Evolutionary conservation across 306 rosid species (phyloP).

Genomic region (Rubus idaeus): DNA sequence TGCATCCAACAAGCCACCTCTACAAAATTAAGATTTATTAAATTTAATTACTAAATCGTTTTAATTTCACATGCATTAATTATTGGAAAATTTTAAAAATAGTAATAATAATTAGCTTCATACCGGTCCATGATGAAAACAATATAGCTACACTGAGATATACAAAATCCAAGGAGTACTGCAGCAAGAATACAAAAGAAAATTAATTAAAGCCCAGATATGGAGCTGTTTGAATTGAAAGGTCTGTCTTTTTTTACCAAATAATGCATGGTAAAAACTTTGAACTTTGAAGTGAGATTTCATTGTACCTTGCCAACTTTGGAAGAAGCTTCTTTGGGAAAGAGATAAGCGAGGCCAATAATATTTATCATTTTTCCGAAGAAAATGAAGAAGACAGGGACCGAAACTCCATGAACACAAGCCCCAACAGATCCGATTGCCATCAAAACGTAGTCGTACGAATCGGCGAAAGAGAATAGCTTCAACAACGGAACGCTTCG

Average conservation of each 20-base stretch:
- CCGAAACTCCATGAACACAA: constrained; percentile 84
- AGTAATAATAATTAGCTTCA: background rate
- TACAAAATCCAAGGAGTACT: constrained; percentile 92
- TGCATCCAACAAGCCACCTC: constrained; percentile 99
- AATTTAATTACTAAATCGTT: background rate
- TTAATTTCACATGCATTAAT: background rate
- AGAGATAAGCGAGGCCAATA: constrained; percentile 89
- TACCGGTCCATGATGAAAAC: constrained; percentile 97
- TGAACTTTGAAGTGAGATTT: background rate
- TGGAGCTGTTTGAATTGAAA: background rate
- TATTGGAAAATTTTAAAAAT: background rate
- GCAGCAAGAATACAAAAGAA: constrained; percentile 33
- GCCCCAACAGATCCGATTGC: constrained; percentile 78
- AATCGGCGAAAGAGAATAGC: constrained; percentile 77
- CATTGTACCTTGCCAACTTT: constrained; percentile 77
- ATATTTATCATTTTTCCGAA: constrained; percentile 84
- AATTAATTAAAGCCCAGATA: background rate
- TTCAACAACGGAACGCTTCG: constrained; percentile 57
- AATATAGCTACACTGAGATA: constrained; percentile 79
- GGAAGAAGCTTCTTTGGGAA: constrained; percentile 86
- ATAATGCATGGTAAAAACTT: background rate
- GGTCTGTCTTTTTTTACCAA: background rate
- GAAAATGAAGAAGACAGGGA: constrained; percentile 91
- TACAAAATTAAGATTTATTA: constrained; percentile 16
- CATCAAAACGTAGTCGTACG: constrained; percentile 70